Evolutionary conservation across 129 eudicot species (phyloP), one percentile per base, ranked within the genome.

Genomic region (Smallanthus sonchifolius): DNA sequence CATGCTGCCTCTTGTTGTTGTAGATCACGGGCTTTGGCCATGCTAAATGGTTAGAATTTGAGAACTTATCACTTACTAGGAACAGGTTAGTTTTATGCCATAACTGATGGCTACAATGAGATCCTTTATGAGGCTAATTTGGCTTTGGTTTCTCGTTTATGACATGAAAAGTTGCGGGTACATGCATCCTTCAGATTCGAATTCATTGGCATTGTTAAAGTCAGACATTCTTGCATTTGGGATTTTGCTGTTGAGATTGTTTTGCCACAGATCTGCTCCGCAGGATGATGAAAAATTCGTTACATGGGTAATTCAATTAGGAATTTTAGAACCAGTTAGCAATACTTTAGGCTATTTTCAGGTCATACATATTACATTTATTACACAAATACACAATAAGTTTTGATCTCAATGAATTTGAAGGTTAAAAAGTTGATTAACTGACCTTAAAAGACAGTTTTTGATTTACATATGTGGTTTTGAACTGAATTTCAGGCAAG

Each of bases 21-120:
- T 30, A 82, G 89, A 85, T 85, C 72, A 85, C 80, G 71, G 84
- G 89, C 35, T 82, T 85, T 77, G 84, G 82, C 30, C 71, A 67
- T 16, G 84, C 86, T 16, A 75, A 63, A 67, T 82, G 86, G 86
- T 43, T 79, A 17, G 78, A 76, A 38, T 19, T 78, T 38, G 84
- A 85, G 4, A 73, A 82, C 24, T 76, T 75, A 30, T 48, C 79
- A 0, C 20, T 61, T 10, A 67, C 40, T 7, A 68, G 62, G 61
- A 65, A 80, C 75, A 85, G 86, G 86, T 85, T 54, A 52, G 82
- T 28, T 72, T 54, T 19, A 17, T 9, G 35, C n/a, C 63, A n/a
- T 43, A 9, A 17, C 7, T 28, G 15, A 42, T 51, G 10, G 34
- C 60, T 35, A 47, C 52, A 62, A 45, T 38, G 4, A 30, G 40